These are phyloP conservation scores for Vitis hybrid DNA, from an alignment of 177 flowering plant species.

Conservation along the genomic window DNA sequence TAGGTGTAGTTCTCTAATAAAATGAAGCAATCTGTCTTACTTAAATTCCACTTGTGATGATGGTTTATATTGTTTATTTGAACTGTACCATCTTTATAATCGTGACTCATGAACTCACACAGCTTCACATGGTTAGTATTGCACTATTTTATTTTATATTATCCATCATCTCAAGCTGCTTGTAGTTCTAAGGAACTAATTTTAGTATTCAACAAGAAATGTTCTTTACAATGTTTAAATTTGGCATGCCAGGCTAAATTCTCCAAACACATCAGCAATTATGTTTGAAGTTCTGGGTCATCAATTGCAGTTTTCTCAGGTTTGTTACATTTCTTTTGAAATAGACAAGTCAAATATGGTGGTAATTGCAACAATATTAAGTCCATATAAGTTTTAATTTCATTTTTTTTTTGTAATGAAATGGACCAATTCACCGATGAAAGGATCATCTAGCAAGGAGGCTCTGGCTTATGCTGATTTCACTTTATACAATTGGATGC, in stretches of 20 bases:
- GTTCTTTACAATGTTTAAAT: neutral
- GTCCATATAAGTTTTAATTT: neutral
- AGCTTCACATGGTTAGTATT: too few species aligned
- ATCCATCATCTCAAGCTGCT: too few species aligned
- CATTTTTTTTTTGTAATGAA: neutral
- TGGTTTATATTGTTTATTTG: too few species aligned
- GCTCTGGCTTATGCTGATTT: neutral
- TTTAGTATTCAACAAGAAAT: neutral
- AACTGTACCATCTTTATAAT: too few species aligned
- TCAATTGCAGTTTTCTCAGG: constrained; percentile 84
- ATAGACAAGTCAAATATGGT: neutral
- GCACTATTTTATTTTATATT: too few species aligned
- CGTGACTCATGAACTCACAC: too few species aligned
- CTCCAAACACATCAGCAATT: constrained; percentile 64
- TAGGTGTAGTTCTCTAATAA: too few species aligned
- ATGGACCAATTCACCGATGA: neutral
- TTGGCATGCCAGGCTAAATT: constrained; percentile 52
- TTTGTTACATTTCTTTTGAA: constrained; percentile 11
- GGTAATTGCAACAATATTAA: neutral
- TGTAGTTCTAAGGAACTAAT: too few species aligned
- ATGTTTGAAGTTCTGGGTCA: constrained; percentile 69
- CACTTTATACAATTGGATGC: neutral
- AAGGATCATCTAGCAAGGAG: neutral
- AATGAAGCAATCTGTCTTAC: too few species aligned
- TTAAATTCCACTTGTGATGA: too few species aligned